These are phyloP conservation scores for Chloromonas sp. DNA, from an alignment of 163 green algal genomes.

Conservation along the genomic window DNA sequence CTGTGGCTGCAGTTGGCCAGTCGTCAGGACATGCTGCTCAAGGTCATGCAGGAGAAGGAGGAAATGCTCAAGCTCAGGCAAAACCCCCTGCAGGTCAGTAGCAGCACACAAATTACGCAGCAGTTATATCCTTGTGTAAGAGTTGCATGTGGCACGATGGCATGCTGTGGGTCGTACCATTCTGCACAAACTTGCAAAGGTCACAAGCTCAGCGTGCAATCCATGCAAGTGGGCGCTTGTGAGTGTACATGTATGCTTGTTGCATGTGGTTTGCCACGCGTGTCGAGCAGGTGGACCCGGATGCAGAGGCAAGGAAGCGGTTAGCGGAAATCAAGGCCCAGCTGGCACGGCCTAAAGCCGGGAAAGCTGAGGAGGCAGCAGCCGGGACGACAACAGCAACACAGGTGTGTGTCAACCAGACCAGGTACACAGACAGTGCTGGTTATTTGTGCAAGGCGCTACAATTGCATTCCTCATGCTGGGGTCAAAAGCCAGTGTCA, in stretches of 20 bases:
- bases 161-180: too few species aligned
- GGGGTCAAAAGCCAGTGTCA: too few species aligned
- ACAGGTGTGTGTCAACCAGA: too few species aligned
- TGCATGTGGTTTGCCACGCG: too few species aligned
- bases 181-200: conserved; percentile 17
- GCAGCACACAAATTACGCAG: too few species aligned
- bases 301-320: conserved; percentile 43
- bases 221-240: conserved; percentile 5
- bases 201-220: conserved; percentile 52
- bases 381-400: too few species aligned
- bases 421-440: too few species aligned
- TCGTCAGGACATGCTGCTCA: conserved; percentile 58
- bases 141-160: too few species aligned
- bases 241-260: background rate
- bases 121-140: too few species aligned
- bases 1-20: conserved; percentile 55
- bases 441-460: too few species aligned
- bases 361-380: too few species aligned
- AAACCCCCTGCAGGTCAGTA: conserved; percentile 29
- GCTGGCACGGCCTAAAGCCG: background rate
- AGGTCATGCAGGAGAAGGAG: conserved; percentile 61
- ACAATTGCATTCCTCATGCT: too few species aligned
- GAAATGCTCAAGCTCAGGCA: conserved; percentile 53
- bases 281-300: conserved; percentile 23
- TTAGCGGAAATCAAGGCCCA: conserved; percentile 11